Evolutionary conservation across 257 asterid species (phyloP), one percentile per base, ranked within the genome.

Genomic region (Gardenia jasminoides): DNA sequence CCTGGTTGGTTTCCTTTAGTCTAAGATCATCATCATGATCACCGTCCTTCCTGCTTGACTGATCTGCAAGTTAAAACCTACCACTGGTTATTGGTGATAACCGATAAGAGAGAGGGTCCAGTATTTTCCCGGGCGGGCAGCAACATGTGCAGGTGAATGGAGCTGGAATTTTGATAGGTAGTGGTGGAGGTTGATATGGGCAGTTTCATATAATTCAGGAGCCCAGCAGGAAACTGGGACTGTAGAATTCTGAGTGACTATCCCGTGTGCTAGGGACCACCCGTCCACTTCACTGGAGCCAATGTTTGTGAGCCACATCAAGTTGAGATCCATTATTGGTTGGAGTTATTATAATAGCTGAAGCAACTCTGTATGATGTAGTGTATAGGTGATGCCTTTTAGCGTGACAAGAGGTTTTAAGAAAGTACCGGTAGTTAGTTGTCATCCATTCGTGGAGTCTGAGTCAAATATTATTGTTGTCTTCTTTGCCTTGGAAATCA

Each of bases 241-340:
- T 58, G 3, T 76, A 48, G 61, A 41, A 12, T 44, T 41, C 24
- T 16, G 11, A 75, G 52, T 24, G 78, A 31, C 33, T 26, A 64
- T 79, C 75, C n/a, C 24, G 43, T n/a, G 36, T 56, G 47, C 9
- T 67, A 72, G 80, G 83, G 73, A 72, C 88, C 85, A 80, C 80
- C 66, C 78, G 79, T 80, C 81, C 68, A 47, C 70, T 62, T 78
- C 67, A 62, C 13, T 74, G 48, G 13, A 33, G 65, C 83, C 81
- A 78, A 61, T 78, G 47, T 7, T 30, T 36, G 26, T 52, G 61
- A 59, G 77, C 82, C 86, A 82, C 84, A 72, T 68, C 64, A 52
- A 72, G 59, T 71, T 71, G 59, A 12, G 13, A 61, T 4, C 28
- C 36, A 80, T 78, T 72, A 82, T 80, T 81, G 68, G 72, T 80